Evolutionary conservation across 139 green algal genomes (phyloP).

Genomic region (Chlorella sp.): DNA sequence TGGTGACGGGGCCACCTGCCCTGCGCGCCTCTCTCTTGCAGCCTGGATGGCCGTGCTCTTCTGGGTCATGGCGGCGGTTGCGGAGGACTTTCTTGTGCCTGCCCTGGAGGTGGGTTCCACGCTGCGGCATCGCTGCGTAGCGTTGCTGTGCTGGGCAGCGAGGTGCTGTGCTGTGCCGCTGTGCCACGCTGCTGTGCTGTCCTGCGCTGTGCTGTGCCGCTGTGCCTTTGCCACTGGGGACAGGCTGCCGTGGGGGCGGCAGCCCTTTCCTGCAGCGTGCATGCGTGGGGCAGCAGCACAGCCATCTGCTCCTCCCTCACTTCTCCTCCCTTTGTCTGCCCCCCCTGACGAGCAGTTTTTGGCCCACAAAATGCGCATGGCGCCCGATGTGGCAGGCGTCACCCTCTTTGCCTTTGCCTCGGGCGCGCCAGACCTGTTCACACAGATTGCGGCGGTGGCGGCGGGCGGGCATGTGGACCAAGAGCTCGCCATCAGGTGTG

Average conservation of each 20-base stretch:
- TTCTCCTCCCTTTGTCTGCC: not conserved
- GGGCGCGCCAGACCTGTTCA: constrained; percentile 63
- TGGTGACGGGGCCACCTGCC: too few species aligned
- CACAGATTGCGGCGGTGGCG: constrained; percentile 53
- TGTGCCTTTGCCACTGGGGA: too few species aligned
- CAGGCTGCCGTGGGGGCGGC: too few species aligned
- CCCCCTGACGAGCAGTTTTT: not conserved
- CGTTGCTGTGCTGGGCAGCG: not conserved
- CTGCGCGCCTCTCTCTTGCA: too few species aligned
- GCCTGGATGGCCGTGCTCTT: constrained; percentile 51
- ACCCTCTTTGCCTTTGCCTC: constrained; percentile 63
- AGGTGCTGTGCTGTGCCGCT: too few species aligned
- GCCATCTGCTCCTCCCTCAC: not conserved
- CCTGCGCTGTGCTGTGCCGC: too few species aligned
- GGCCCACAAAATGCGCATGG: constrained; percentile 39
- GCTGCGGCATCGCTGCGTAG: too few species aligned
- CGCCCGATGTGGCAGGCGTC: constrained; percentile 57
- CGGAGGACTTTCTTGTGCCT: constrained; percentile 54
- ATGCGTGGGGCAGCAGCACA: too few species aligned
- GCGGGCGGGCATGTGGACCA: constrained; percentile 29
- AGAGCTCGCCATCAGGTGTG: constrained; percentile 36
- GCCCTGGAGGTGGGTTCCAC: constrained; percentile 45
- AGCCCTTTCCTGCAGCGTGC: too few species aligned
- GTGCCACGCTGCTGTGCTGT: too few species aligned
- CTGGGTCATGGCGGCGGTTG: constrained; percentile 44